Percentiles rank a stretch among this genome's conserved stretches.
Evolutionary conservation across 2,329 filamentous ascomycete genomes (phyloP).

Genomic region (Endoconidiophora polonica): DNA sequence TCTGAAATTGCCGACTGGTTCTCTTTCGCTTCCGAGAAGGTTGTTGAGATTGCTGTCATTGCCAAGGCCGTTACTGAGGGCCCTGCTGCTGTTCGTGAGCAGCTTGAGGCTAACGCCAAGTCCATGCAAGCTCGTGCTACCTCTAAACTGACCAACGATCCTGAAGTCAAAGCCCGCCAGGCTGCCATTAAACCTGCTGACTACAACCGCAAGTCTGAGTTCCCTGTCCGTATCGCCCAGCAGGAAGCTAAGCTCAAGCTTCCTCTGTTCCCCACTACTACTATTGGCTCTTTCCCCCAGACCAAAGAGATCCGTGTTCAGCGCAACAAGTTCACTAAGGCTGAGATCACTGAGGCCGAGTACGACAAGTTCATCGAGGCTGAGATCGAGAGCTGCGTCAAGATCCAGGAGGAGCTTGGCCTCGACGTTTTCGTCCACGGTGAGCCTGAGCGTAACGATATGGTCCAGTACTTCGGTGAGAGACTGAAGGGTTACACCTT

Average conservation of each 20-base stretch:
- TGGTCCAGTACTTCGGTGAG: slow-evolving; percentile 99
- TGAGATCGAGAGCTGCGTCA: slow-evolving; percentile 89
- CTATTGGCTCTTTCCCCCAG: slow-evolving; percentile 98
- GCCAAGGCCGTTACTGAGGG: slow-evolving; percentile 95
- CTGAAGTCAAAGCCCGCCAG: slow-evolving; percentile 92
- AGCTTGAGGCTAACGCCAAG: slow-evolving; percentile 95
- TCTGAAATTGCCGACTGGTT: slow-evolving; percentile 94
- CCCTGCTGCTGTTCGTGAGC: slow-evolving; percentile 65
- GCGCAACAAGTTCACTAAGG: slow-evolving; percentile 98
- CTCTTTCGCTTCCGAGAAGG: slow-evolving; percentile 94
- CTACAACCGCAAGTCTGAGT: slow-evolving; percentile 87
- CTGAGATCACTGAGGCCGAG: slow-evolving; percentile 76
- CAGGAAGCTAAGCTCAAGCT: slow-evolving; percentile 89
- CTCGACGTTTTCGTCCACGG: slow-evolving; percentile 96
- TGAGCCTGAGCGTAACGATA: slow-evolving; percentile 99
- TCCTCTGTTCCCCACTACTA: slow-evolving; percentile 95
- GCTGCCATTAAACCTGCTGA: slow-evolving; percentile 64
- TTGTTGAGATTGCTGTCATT: slow-evolving; percentile 73
- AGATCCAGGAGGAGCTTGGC: slow-evolving; percentile 94
- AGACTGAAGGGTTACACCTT: slow-evolving; percentile 92
- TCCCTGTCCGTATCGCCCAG: slow-evolving; percentile 67
- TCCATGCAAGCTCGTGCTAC: slow-evolving; percentile 80
- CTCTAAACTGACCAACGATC: slow-evolving; percentile 91
- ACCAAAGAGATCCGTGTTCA: slow-evolving; percentile 95
- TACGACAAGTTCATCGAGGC: slow-evolving; percentile 99